Conservation (phyloP, 2,329 filamentous ascomycete genomes). For the Nemania diffusa region DNA sequence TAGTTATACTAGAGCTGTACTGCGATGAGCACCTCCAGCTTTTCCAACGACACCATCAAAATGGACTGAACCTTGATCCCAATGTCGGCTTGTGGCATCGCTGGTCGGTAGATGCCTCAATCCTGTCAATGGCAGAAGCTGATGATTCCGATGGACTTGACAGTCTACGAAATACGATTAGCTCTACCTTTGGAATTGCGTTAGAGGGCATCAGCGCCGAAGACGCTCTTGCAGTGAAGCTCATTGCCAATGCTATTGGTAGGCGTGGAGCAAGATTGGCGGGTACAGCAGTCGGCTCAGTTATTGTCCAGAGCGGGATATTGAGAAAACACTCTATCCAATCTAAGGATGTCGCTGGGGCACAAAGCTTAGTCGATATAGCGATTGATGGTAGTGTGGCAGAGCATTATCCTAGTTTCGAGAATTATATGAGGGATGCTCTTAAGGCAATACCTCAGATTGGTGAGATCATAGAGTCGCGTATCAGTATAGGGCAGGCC, state of each 20-base stretch:
- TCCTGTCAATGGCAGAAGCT: neutral
- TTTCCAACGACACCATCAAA: neutral
- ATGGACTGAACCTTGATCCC: neutral
- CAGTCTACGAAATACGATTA: neutral
- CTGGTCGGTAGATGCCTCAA: conserved; percentile 8
- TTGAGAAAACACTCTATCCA: neutral
- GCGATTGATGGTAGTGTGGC: conserved; percentile 14
- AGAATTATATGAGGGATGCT: neutral
- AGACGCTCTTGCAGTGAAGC: conserved; percentile 6
- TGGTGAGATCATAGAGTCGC: neutral
- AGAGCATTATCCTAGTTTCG: conserved; percentile 1
- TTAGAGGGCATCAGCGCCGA: neutral
- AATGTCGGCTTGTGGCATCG: conserved; percentile 3
- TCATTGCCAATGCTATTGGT: conserved; percentile 1
- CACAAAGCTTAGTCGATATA: neutral
- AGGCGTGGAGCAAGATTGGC: too few relatives aligned
- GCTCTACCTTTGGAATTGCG: conserved; percentile 4
- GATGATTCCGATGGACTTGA: neutral
- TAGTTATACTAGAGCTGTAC: conserved; percentile 2
- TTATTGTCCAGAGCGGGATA: conserved; percentile 1
- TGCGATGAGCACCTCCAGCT: neutral
- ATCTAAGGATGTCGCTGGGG: neutral
- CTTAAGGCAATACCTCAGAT: conserved; percentile 5
- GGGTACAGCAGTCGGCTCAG: too few relatives aligned
- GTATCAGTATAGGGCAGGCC: conserved; percentile 5